These are phyloP conservation scores for Croton setiger DNA, from an alignment of 441 rosid genomes.

Conservation along the genomic window DNA sequence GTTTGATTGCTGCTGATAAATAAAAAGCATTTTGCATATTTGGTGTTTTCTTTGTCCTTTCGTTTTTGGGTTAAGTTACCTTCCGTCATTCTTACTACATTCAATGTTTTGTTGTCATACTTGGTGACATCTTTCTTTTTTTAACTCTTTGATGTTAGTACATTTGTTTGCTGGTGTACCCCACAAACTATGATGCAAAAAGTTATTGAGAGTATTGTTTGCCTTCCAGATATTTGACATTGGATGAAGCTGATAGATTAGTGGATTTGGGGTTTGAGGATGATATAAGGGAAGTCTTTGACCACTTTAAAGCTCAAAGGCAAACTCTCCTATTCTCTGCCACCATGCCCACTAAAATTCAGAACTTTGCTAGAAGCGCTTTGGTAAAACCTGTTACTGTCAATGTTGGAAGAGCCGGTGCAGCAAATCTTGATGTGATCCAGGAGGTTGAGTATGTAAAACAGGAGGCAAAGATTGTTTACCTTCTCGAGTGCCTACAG, in stretches of 20 bases:
- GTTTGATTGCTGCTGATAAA: neutral
- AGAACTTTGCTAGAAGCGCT: slow-evolving; percentile 88
- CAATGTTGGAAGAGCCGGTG: slow-evolving; percentile 94
- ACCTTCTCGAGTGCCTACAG: slow-evolving; percentile 90
- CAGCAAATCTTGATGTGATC: slow-evolving; percentile 93
- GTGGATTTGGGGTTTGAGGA: slow-evolving; percentile 98
- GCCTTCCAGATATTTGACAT: slow-evolving; percentile 68
- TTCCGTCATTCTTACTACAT: neutral
- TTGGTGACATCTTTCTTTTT: neutral
- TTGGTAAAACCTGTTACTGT: slow-evolving; percentile 82
- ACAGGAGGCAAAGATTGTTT: slow-evolving; percentile 94
- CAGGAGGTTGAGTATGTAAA: slow-evolving; percentile 96
- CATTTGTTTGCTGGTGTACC: neutral
- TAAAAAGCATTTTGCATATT: neutral
- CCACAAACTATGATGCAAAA: neutral
- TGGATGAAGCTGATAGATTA: slow-evolving; percentile 93
- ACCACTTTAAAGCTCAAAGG: slow-evolving; percentile 87
- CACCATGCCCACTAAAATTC: slow-evolving; percentile 94
- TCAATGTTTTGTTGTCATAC: neutral
- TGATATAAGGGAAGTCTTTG: slow-evolving; percentile 93
- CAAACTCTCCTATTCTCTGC: slow-evolving; percentile 93
- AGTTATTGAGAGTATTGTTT: neutral
- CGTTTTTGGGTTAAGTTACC: neutral
- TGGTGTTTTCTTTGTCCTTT: neutral
- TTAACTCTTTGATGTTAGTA: neutral